Conservation (phyloP, 1,284 basidiomycete species). For the Marasmius sp. region DNA sequence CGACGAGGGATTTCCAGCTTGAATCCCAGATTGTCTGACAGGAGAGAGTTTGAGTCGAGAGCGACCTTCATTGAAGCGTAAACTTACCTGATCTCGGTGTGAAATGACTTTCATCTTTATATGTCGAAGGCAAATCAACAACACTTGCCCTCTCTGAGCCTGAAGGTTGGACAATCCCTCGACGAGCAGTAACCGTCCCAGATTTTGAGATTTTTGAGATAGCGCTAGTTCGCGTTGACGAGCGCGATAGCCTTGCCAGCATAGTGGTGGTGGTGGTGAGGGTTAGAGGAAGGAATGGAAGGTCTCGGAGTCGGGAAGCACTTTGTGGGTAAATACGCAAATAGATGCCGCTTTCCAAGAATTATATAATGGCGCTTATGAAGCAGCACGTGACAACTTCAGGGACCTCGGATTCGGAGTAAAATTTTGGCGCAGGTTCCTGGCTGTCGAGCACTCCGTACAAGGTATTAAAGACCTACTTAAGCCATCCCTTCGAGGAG, state of each 20-base stretch:
- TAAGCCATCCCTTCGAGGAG: too few relatives aligned
- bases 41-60: not conserved
- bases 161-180: slow-evolving; percentile 73
- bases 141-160: slow-evolving; percentile 77
- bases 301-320: too few relatives aligned
- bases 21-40: slow-evolving; percentile 85
- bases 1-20: slow-evolving; percentile 73
- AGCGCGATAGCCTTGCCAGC: slow-evolving; percentile 55
- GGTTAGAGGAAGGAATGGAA: not conserved
- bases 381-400: too few relatives aligned
- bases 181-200: slow-evolving; percentile 26
- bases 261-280: slow-evolving; percentile 35
- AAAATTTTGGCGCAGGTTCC: too few relatives aligned
- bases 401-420: too few relatives aligned
- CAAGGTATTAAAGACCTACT: too few relatives aligned
- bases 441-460: too few relatives aligned
- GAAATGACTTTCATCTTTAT: slow-evolving; percentile 70
- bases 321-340: not conserved
- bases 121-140: slow-evolving; percentile 72
- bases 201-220: slow-evolving; percentile 17
- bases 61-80: not conserved
- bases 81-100: slow-evolving; percentile 67
- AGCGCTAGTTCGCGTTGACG: slow-evolving; percentile 30
- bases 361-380: too few relatives aligned
- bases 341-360: not conserved